Evolutionary conservation across 2,329 filamentous ascomycete genomes (phyloP), one percentile per base, ranked within the genome.

Genomic region (Cryphonectria radicalis): DNA sequence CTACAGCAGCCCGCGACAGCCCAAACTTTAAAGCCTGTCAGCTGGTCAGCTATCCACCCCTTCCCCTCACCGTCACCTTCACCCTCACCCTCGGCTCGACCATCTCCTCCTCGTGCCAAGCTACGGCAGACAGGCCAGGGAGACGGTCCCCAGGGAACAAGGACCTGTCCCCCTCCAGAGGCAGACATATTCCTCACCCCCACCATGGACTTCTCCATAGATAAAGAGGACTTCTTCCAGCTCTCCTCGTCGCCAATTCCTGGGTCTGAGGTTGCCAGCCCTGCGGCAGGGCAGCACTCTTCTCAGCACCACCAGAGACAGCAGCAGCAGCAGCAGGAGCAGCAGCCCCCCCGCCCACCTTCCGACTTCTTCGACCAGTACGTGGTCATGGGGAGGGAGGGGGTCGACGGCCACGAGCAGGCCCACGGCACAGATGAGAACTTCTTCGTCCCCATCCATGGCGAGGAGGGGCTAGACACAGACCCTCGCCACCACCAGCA

Each of bases 191-290:
- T 67, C 53, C 69, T 69, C 28, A 46, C 69, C 43, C 59, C 53
- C 63, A 63, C 59, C 11, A 73, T 73, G 69, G 66, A 73, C 43
- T 71, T 63, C 59, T 60, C 50, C 14, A 73, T 73, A 67, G 72
- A 73, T 59, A 73, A 73, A 62, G 72, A 73, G 35, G 69, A 71
- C 40, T 73, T 73, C 57, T 73, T 70, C 69, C 63, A 71, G 50
- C 65, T 73, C 32, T 67, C 69, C 32, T 71, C 62, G 37, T 62
- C 72, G 40, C 67, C 69, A 5, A 17, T 37, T 43, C 37, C 55
- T 35, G 28, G 57, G 57, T 35, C 60, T 22, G 22, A 40, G n/a
- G 35, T 50, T 46, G 69, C 63, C 19, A 19, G 25, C 25, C 68
- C 46, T 35, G n/a, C 66, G 46, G 66, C 65, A 22, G 62, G 68